Evolutionary conservation across 768 basidiomycete species (phyloP), one percentile per base, ranked within the genome.

Genomic region (Collybia mongolica): DNA sequence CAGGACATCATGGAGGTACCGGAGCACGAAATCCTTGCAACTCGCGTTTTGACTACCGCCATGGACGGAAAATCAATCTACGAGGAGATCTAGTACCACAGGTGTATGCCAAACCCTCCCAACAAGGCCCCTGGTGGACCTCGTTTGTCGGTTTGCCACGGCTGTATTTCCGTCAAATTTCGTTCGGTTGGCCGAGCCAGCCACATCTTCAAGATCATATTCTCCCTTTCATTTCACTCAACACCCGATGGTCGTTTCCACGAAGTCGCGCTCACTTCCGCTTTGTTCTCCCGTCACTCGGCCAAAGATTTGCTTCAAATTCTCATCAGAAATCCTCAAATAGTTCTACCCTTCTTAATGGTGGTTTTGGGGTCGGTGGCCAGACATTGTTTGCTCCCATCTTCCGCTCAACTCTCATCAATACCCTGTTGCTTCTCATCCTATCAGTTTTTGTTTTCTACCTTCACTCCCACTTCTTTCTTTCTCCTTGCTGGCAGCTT

Each of bases 1-100:
- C 81, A 81, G 53, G 85, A 97, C 64, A 86, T 96, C 55, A 88
- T 95, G 86, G 68, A 69, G 12, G 66, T 93, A 11, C 73, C 82
- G 2, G 64, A 65, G 2, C 58, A 72, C 40, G 72, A 82, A 40
- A 84, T 97, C 28, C 73, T 94, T 23, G 60, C 72, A 17, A 87
- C 90, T 5, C 75, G 77, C 54, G 88, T 92, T 36, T 64, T 81
- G 17, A 80, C 83, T 5, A 95, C 93, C 22, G 82, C 86, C 46
- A 81, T 97, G 6, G 93, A 93, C 59, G 94, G 93, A 23, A 55
- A 66, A 51, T 54, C 64, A 19, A 72, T 77, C 46, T 79, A 71
- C 53, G 76, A 76, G 37, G 54, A 46, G 26, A 52, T 70, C 26
- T 70, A 63, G 50, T 15, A 12, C 19, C 20, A 24, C 20, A 32